A percentile compares a stretch with the other conserved stretches of the same genome.
phyloP scores from a whole-genome alignment of 768 basidiomycete species.

The Lactarius psammicola region DNA sequence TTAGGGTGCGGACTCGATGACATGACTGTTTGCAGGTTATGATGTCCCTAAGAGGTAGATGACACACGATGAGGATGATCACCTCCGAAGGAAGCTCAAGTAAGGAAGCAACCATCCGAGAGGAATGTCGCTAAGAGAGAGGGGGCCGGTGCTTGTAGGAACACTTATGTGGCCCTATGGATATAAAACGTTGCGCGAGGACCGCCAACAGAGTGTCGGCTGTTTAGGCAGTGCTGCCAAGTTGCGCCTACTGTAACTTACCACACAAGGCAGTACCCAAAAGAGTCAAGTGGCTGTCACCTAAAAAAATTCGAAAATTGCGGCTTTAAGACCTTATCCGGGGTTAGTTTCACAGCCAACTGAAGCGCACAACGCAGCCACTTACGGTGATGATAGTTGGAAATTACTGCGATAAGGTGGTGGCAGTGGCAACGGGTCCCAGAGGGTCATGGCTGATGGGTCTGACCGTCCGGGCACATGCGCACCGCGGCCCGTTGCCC shows the following conservation, averaged over 20 bases:
- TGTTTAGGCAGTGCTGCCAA: neutral
- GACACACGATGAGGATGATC: slow-evolving; percentile 7
- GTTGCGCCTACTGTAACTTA: neutral
- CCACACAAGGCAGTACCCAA: neutral
- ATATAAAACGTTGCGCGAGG: slow-evolving; percentile 1
- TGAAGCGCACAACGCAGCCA: neutral
- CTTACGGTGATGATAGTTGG: too few species aligned
- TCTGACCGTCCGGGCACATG: too few species aligned
- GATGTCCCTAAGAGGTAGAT: slow-evolving; percentile 17
- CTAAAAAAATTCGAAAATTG: neutral
- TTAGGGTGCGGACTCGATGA: slow-evolving; percentile 10
- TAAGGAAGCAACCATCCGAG: slow-evolving; percentile 1
- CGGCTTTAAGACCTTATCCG: neutral
- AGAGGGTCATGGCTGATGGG: too few species aligned
- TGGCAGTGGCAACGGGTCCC: neutral
- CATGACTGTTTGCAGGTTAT: slow-evolving; percentile 19
- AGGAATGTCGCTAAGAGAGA: neutral
- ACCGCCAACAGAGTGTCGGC: neutral
- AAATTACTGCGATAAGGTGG: neutral
- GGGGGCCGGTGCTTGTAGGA: neutral
- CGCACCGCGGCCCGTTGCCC: too few species aligned
- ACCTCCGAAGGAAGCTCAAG: slow-evolving; percentile 18
- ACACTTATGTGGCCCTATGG: neutral
- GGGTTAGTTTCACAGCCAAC: neutral
- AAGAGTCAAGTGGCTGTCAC: neutral